Conservation (phyloP, 2,329 filamentous ascomycete species). For the Aureobasidium lini region DNA sequence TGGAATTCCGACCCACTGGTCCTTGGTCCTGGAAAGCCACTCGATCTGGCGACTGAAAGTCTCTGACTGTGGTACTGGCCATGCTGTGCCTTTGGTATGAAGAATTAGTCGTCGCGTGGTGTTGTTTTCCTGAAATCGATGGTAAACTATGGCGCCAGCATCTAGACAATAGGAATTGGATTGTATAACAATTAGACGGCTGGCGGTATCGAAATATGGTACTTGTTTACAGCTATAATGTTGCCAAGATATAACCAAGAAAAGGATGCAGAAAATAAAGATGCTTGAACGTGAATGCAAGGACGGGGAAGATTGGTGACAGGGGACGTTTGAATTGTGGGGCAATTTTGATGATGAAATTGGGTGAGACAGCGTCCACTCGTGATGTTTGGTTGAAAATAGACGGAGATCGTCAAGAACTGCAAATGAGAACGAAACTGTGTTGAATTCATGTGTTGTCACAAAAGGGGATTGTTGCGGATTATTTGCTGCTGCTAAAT, state of each 20-base stretch:
- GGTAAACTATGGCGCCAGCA: not conserved
- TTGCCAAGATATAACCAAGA: slow-evolving; percentile 8
- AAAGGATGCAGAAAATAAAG: slow-evolving; percentile 2
- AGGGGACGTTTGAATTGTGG: slow-evolving; percentile 1
- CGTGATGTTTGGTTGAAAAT: too few species aligned
- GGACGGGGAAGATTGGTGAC: slow-evolving; percentile 3
- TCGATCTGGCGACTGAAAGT: slow-evolving; percentile 6
- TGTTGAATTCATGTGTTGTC: too few species aligned
- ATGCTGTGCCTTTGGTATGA: not conserved
- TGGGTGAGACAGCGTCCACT: not conserved
- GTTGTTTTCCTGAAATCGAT: not conserved
- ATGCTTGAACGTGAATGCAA: slow-evolving; percentile 1
- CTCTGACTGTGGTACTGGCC: slow-evolving; percentile 9
- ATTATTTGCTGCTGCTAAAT: too few species aligned
- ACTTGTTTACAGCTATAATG: not conserved
- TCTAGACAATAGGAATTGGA: not conserved
- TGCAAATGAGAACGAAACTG: not conserved
- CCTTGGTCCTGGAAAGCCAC: not conserved
- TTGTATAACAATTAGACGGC: too few species aligned
- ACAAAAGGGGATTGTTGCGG: too few species aligned
- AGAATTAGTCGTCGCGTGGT: not conserved
- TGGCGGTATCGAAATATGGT: not conserved
- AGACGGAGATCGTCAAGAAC: not conserved
- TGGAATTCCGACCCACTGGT: not conserved
- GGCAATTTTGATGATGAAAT: slow-evolving; percentile 1